These are phyloP conservation scores for Aspergillus transmontanensis DNA, from an alignment of 2,329 filamentous ascomycete species.

Conservation along the genomic window DNA sequence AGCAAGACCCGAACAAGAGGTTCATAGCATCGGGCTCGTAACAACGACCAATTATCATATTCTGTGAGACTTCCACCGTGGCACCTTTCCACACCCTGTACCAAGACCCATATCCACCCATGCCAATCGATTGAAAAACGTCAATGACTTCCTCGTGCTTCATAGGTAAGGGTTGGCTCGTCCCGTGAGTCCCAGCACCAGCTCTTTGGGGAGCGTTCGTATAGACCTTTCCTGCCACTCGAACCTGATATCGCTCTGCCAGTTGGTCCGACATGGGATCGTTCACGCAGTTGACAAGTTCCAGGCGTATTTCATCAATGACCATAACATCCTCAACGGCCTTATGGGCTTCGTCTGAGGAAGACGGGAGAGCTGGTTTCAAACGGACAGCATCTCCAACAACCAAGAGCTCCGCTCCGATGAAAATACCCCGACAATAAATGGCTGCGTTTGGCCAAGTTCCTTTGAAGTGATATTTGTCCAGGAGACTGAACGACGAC, in stretches of 20 bases:
- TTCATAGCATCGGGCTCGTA: conserved; percentile 55
- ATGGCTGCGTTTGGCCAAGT: conserved; percentile 57
- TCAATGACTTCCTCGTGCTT: conserved; percentile 35
- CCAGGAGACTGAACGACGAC: conserved; percentile 56
- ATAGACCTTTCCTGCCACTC: conserved; percentile 55
- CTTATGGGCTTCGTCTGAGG: conserved; percentile 15
- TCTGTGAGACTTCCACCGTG: conserved; percentile 52
- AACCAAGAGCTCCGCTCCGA: conserved; percentile 59
- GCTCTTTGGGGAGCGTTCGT: conserved; percentile 30
- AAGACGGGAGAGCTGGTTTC: conserved; percentile 32
- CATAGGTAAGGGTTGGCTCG: conserved; percentile 24
- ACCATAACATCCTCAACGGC: conserved; percentile 55
- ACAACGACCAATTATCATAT: conserved; percentile 57
- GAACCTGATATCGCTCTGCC: conserved; percentile 49
- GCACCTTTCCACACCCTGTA: conserved; percentile 50
- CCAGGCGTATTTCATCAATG: conserved; percentile 56
- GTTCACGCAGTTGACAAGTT: conserved; percentile 51
- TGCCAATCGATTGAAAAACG: conserved; percentile 41
- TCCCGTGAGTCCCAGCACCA: conserved; percentile 14
- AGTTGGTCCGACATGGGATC: conserved; percentile 51
- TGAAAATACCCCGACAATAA: conserved; percentile 56
- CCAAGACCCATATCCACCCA: conserved; percentile 55
- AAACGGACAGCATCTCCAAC: conserved; percentile 59
- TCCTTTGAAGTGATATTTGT: conserved; percentile 56
- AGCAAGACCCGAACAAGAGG: conserved; percentile 45